Conservation (phyloP, 345 rosid genomes). For the Hibiscus trionum region DNA sequence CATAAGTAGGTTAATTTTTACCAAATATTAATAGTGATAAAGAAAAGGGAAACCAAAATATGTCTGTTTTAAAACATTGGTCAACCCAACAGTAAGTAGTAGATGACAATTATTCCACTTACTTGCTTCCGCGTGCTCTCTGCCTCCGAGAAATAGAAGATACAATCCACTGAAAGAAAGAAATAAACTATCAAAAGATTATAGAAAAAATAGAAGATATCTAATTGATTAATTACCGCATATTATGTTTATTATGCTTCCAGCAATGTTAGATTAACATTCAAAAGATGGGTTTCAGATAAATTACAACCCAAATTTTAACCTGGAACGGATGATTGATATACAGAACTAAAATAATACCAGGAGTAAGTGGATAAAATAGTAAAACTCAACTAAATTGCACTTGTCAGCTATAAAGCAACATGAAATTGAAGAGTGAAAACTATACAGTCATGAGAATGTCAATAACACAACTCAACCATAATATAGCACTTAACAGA, state of each 20-base stretch:
- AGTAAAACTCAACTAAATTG: not conserved
- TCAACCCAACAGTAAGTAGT: not conserved
- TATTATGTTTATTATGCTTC: not conserved
- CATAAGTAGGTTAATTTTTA: no score
- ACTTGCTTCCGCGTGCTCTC: conserved; percentile 82
- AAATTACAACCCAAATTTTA: not conserved
- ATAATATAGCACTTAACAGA: not conserved
- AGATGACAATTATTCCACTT: conserved; percentile 26
- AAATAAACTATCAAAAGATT: not conserved
- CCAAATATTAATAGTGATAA: no score
- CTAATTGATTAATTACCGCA: not conserved
- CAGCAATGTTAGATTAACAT: not conserved
- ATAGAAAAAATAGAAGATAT: conserved; percentile 1
- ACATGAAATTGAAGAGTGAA: not conserved
- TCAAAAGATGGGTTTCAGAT: not conserved
- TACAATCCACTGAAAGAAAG: conserved; percentile 53
- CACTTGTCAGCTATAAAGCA: not conserved
- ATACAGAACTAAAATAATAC: not conserved
- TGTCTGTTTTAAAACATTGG: not conserved
- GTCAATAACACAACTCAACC: not conserved
- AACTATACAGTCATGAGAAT: not conserved
- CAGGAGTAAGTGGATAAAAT: not conserved
- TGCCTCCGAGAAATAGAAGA: conserved; percentile 79
- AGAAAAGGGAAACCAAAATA: not conserved
- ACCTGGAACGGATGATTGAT: not conserved